Percentiles rank a stretch among this genome's conserved stretches.
Evolutionary conservation across 2,329 filamentous ascomycete genomes (phyloP).

Genomic region (Colletotrichum agaves): DNA sequence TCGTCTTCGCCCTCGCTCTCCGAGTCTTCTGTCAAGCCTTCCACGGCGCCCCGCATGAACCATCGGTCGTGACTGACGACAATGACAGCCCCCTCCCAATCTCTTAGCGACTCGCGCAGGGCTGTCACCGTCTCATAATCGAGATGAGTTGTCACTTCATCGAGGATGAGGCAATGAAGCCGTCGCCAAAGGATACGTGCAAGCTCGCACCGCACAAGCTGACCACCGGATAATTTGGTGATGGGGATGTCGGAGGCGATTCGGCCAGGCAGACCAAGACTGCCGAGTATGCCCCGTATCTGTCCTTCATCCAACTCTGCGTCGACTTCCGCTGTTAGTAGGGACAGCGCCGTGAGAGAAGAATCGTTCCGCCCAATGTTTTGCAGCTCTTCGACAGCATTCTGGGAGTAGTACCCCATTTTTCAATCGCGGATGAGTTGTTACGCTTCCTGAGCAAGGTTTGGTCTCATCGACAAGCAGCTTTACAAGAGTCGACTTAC

Average conservation of each 20-base stretch:
- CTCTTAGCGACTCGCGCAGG: constrained; percentile 71
- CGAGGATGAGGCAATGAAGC: constrained; percentile 79
- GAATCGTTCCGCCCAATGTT: constrained; percentile 57
- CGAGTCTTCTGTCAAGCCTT: constrained; percentile 63
- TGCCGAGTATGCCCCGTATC: constrained; percentile 72
- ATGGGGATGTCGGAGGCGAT: constrained; percentile 79
- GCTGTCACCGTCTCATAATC: constrained; percentile 85
- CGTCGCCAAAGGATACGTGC: constrained; percentile 74
- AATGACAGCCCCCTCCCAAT: constrained; percentile 79
- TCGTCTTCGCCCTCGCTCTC: constrained; percentile 54
- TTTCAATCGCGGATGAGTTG: constrained; percentile 74
- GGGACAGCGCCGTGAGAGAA: constrained; percentile 70
- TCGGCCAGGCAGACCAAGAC: constrained; percentile 76
- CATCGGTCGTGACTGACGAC: constrained; percentile 86
- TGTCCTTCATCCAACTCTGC: constrained; percentile 72
- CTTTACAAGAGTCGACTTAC: constrained; percentile 82
- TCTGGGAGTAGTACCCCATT: constrained; percentile 83
- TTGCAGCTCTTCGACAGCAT: constrained; percentile 78
- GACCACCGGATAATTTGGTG: constrained; percentile 80
- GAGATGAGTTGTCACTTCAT: constrained; percentile 87
- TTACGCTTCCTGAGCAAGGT: constrained; percentile 70
- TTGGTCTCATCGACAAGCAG: constrained; percentile 71
- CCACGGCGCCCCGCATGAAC: constrained; percentile 79
- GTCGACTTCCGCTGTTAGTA: constrained; percentile 67
- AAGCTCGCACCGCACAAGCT: constrained; percentile 74